These are phyloP conservation scores for Kwoniella dejecticola DNA, from an alignment of 768 basidiomycete genomes.

Conservation along the genomic window DNA sequence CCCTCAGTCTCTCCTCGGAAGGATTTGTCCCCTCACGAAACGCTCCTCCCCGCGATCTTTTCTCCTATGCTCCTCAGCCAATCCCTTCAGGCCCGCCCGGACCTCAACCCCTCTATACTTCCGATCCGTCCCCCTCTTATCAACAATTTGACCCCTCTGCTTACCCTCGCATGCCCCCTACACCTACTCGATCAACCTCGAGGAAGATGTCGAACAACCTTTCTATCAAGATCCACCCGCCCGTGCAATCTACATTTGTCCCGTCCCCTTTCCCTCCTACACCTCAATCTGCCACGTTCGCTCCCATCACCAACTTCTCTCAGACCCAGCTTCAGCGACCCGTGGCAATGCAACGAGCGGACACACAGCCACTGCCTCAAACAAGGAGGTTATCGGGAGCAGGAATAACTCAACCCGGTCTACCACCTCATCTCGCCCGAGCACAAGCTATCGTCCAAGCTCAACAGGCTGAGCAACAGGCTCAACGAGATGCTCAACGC, in stretches of 20 bases:
- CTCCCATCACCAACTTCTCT: slow-evolving; percentile 3
- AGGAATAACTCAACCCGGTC: slow-evolving; percentile 10
- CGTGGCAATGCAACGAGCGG: slow-evolving; percentile 38
- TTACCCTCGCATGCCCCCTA: slow-evolving; percentile 29
- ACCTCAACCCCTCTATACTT: slow-evolving; percentile 40
- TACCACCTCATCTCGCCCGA: slow-evolving; percentile 39
- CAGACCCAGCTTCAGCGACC: slow-evolving; percentile 19
- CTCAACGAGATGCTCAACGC: slow-evolving; percentile 26
- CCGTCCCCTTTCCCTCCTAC: slow-evolving; percentile 27
- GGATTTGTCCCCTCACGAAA: slow-evolving; percentile 30
- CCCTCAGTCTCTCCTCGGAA: slow-evolving; percentile 36
- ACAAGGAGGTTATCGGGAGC: slow-evolving; percentile 16
- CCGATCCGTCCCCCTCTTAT: slow-evolving; percentile 33
- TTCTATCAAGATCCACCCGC: slow-evolving; percentile 34
- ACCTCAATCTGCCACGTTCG: slow-evolving; percentile 36
- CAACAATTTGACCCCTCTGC: slow-evolving; percentile 10
- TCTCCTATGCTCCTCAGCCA: slow-evolving; percentile 43
- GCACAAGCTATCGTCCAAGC: slow-evolving; percentile 42
- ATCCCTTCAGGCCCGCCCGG: slow-evolving; percentile 33
- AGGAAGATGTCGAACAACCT: slow-evolving; percentile 23
- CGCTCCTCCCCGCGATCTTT: slow-evolving; percentile 43
- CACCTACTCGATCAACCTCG: slow-evolving; percentile 8
- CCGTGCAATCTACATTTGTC: slow-evolving; percentile 30
- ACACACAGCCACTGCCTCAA: slow-evolving; percentile 42
- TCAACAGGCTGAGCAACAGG: slow-evolving; percentile 38